These are phyloP conservation scores for Quercus tomentella DNA, from an alignment of 331 rosid species.

Conservation along the genomic window DNA sequence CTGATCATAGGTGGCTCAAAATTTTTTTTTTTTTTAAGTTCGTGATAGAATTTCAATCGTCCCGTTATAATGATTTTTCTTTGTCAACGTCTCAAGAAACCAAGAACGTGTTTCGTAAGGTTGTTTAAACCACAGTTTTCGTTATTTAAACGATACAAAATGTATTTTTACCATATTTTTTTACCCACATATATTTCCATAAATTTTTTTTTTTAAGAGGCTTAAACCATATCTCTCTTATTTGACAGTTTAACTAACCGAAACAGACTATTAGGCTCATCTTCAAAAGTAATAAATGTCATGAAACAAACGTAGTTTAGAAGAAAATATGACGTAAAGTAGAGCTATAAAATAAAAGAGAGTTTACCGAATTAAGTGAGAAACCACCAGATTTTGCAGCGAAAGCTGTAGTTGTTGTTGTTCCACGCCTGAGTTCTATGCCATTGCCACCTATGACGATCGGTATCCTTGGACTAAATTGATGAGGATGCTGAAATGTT, in stretches of 20 bases:
- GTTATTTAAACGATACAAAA: accelerated
- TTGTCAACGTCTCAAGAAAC: too few species aligned
- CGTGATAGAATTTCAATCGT: too few species aligned
- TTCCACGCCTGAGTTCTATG: background rate
- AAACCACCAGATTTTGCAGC: constrained; percentile 58
- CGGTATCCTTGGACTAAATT: background rate
- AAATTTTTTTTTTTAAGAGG: too few species aligned
- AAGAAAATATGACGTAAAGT: background rate
- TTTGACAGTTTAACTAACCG: too few species aligned
- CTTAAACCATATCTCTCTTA: too few species aligned
- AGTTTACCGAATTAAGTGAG: constrained; percentile 42
- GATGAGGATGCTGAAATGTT: background rate
- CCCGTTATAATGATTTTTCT: too few species aligned
- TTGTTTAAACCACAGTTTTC: accelerated
- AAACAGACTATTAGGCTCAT: too few species aligned
- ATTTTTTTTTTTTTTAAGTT: too few species aligned
- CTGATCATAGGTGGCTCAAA: background rate
- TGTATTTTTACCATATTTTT: accelerated
- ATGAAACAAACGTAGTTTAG: background rate
- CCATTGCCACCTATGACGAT: background rate
- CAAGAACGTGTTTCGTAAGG: accelerated
- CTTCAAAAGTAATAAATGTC: too few species aligned
- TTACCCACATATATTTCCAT: accelerated
- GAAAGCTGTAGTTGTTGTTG: constrained; percentile 3
- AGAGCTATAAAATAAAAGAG: background rate